Conservation (phyloP, 306 rosid genomes). For the Cercis canadensis region DNA sequence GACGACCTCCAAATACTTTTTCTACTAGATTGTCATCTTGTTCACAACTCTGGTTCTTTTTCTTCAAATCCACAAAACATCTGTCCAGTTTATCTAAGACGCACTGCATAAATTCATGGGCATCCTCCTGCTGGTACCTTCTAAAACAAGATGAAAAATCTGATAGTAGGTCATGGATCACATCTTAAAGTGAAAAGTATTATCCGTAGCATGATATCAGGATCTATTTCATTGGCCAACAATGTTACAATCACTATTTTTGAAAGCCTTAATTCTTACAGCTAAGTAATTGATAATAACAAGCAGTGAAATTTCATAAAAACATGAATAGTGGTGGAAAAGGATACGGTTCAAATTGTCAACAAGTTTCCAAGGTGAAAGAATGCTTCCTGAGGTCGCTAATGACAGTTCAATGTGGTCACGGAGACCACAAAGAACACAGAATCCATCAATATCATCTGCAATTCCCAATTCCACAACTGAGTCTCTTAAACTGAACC, state of each 20-base stretch:
- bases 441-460: slow-evolving; percentile 62
- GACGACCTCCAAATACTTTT: slow-evolving; percentile 80
- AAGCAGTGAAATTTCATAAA: not conserved
- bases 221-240: not conserved
- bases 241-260: not conserved
- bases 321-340: not conserved
- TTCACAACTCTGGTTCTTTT: slow-evolving; percentile 31
- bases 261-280: not conserved
- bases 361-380: slow-evolving; percentile 65
- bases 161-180: slow-evolving; percentile 57
- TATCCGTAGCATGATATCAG: not conserved
- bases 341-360: slow-evolving; percentile 84
- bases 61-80: slow-evolving; percentile 48
- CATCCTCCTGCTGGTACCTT: slow-evolving; percentile 89
- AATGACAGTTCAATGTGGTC: slow-evolving; percentile 59
- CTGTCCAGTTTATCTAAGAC: slow-evolving; percentile 76
- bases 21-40: slow-evolving; percentile 62
- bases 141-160: slow-evolving; percentile 70
- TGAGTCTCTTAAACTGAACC: slow-evolving; percentile 2
- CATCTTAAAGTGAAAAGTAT: slow-evolving; percentile 5
- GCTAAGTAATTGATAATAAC: not conserved
- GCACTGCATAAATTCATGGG: slow-evolving; percentile 91
- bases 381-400: slow-evolving; percentile 45
- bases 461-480: slow-evolving; percentile 39
- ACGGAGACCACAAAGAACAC: slow-evolving; percentile 74